Base-by-base conservation (phyloP, 305 asterid genomes). In the Fraxinus albicans region DNA sequence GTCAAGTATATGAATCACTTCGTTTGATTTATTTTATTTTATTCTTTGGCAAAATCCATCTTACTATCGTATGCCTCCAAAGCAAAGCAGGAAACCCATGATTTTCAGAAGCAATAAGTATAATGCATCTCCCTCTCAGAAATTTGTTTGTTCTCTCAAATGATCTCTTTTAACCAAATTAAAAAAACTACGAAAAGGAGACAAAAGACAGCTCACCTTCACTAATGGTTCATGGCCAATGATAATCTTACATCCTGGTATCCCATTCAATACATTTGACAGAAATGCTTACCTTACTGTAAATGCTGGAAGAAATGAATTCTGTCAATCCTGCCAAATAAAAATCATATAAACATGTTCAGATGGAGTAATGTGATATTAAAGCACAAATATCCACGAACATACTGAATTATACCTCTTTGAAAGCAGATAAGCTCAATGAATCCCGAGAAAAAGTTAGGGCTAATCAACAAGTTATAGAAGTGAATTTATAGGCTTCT, bases 281-380 rank as follows among this genome's bases (percentile, higher is more conserved):
- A 53, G 21, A 50, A 23, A 9, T 33, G 58, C 75, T 50, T 73
- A 73, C 80, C 84, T 81, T 34, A 10, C 12, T 7, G 83, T 33
- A 73, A 73, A 33, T 73, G 27, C 63, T 36, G 4, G 6, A 55
- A 33, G 73, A 50, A 81, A 17, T 73, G 77, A 81, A 73, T 34
- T 21, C 53, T 73, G 50, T 53, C 63, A 74, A 73, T 34, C 84
- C 83, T 81, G 84, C 74, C 60, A 50, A 50, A 72, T 81, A 25
- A 63, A 23, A 40, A 73, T 74, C 58, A 81, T 70, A 34, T 23
- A 35, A 50, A 81, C 13, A 80, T 53, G 73, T 53, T 73, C 84
- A 35, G 9, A 53, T 81, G 63, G 25, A 23, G 31, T 19, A 50
- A 72, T 23, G 60, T 19, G 69, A 58, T 19, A 58, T 58, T 19